Base-by-base conservation (phyloP, 2,329 filamentous ascomycete genomes). In the Cladosporium colombiae region DNA sequence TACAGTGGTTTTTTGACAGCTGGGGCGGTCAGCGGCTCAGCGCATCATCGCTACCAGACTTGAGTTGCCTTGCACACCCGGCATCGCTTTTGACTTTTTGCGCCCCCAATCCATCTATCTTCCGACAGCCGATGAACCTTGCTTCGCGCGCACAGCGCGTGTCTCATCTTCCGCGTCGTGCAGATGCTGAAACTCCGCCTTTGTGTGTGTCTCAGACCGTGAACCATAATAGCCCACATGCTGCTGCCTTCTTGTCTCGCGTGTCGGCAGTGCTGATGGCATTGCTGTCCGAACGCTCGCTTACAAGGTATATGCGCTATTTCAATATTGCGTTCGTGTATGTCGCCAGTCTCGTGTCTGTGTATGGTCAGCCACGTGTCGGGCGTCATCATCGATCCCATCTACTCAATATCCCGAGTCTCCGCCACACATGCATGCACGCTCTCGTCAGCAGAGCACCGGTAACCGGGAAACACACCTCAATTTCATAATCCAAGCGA, bases 141-240 rank as follows among this genome's bases (percentile, higher is more conserved):
- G 23, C 49, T 53, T 53, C 49, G 23, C 52, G 27, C 27, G 27
- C 27, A 29, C 27, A 29, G 27, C 27, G 27, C 18, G 25, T 55
- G 52, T 55, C 29, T 57, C 55, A 57, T 37, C 55, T 35, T 40
- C 33, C 55, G 33, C 33, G 31, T 40, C 52, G 52, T 55, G 52
- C 52, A 55, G 29, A 55, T 55, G 52, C 55, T 57, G 55, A 57
- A 57, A 57, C 55, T 57, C 55, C 31, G 31, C 33, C 29, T 33
- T 57, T 31, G 33, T 33, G 55, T 40, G 52, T 56, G 55, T 57
- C 55, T 57, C 55, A 35, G 23, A 57, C 31, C 55, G 29, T 33
- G 55, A 57, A 33, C 55, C 33, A 57, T 53, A 46, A 46, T 46
- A 53, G 23, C 49, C 23, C 18, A 29, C 49, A 53, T 53, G 13